Evolutionary conservation across 805 yeast species (phyloP), one percentile per base, ranked within the genome.

Genomic region (Yarrowia deformans): DNA sequence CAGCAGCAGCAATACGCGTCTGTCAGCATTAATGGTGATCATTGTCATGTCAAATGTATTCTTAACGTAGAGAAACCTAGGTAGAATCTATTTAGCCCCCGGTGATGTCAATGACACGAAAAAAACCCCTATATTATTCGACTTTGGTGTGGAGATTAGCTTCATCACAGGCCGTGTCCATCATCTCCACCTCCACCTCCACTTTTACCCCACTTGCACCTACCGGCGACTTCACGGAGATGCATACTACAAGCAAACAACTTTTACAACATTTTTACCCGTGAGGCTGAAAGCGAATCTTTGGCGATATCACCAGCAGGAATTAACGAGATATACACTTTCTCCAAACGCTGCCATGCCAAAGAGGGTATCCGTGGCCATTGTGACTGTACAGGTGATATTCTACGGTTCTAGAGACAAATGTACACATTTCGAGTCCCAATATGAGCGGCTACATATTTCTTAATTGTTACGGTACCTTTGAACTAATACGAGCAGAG

Each of bases 201-300:
- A 19, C 60, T 8, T 49, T 35, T 52, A 52, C 60, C 60, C 60
- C 60, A 54, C 60, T 39, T 39, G 13, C 29, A 23, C 5, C 10
- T 7, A 34, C 43, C 60, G 60, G 60, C 60, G 13, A 39, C 34
- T 54, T 54, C 14, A 39, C 60, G 60, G 60, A 54, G 60, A 39
- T 8, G 58, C 45, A 23, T 39, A 6, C 18, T 23, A 19, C n/a
- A 50, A 54, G 58, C 45, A 45, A 54, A 23, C 13, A 18, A 13
- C 14, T 2, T 9, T 9, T 7, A n/a, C 50, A 18, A 3, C 52
- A 12, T 29, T 48, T 29, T 49, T 32, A 48, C n/a, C 34, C 18
- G 45, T 39, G 45, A 54, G 60, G 60, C 58, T 37, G 60, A 54
- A 39, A 8, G 34, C 34, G 1, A 50, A 18, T 16, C 16, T 16